Base-by-base conservation (phyloP, 2,329 filamentous ascomycete species). In the Aspergillus ruber region DNA sequence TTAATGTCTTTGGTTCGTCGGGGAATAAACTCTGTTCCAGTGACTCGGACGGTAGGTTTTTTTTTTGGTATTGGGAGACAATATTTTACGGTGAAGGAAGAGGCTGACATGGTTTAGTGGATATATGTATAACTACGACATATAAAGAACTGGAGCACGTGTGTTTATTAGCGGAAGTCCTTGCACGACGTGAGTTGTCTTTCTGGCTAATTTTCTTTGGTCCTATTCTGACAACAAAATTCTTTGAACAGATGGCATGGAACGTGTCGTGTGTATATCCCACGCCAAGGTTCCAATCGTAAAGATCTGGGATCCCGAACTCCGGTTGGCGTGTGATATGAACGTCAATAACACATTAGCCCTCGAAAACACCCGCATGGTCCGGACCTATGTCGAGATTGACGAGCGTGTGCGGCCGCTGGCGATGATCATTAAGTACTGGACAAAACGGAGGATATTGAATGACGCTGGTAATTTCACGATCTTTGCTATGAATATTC, bases 281-380 rank as follows among this genome's bases (percentile, higher is more conserved):
- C 88, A 86, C 38, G 93, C 93, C 50, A 97, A 96, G 70, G 93
- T 98, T 12, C 91, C 93, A 3, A 98, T 98, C 62, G 93, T 98
- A 58, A 97, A 97, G 74, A 88, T 95, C 47, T 98, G 93, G 90
- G 93, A 98, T 66, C 93, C 93, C 3, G 89, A 95, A 66, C 76
- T 96, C 48, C 77, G 84, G 55, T 76, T 98, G 44, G 87, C 90
- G 13, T 96, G 90, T 67, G 93, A 98, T 65, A 93, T 98, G 85
- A 98, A 98, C 59, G 90, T 98, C 72, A 98, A 98, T 74, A 98
- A 97, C 61, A 93, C 90, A 0, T 71, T 94, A 45, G 93, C 93
- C 3, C 75, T 98, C 51, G 90, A 97, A 68, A 98, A 98, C 62
- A 98, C 93, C 12, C 83, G 90, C 44, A 95, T 98, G 90, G 93